A percentile compares a stretch with the other conserved stretches of the same genome.
These are phyloP conservation scores for Mycotypha africana DNA, from an alignment of 371 early-diverging fungal species.

Conservation along the genomic window DNA sequence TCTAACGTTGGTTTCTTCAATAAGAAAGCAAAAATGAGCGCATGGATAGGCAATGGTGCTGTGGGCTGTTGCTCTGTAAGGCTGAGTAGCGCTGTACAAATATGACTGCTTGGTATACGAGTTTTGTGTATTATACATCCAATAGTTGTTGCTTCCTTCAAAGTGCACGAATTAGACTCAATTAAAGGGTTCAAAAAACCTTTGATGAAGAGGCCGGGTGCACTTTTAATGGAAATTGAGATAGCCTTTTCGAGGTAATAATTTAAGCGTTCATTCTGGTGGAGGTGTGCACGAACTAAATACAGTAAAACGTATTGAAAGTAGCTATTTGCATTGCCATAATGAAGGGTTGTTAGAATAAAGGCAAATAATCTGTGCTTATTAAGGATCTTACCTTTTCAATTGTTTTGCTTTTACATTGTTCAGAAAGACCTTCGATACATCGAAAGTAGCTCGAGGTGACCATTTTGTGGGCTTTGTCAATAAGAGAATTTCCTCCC, in stretches of 20 bases:
- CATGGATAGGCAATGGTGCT: no score
- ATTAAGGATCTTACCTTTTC: conserved; percentile 45
- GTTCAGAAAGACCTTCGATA: conserved; percentile 89
- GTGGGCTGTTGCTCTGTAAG: no score
- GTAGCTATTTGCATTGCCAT: background rate
- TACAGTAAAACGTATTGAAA: background rate
- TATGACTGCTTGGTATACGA: no score
- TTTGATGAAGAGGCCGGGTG: background rate
- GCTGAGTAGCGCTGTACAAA: no score
- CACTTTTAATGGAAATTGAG: background rate
- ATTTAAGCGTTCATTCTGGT: background rate
- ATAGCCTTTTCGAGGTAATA: background rate
- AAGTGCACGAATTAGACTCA: no score
- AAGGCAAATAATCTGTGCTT: background rate
- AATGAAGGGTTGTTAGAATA: background rate
- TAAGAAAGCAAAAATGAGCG: no score
- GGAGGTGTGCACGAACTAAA: background rate
- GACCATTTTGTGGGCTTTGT: conserved; percentile 92
- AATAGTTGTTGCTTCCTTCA: no score
- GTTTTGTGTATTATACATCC: no score
- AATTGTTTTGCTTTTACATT: conserved; percentile 86
- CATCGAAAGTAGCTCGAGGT: conserved; percentile 89
- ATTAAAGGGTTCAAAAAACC: background rate
- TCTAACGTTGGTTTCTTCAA: no score
- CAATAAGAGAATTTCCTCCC: conserved; percentile 91